A percentile compares a stretch with the other conserved stretches of the same genome.
These are phyloP conservation scores for Limnomonas spitsbergensis DNA, from an alignment of 139 green algal genomes.

Conservation along the genomic window DNA sequence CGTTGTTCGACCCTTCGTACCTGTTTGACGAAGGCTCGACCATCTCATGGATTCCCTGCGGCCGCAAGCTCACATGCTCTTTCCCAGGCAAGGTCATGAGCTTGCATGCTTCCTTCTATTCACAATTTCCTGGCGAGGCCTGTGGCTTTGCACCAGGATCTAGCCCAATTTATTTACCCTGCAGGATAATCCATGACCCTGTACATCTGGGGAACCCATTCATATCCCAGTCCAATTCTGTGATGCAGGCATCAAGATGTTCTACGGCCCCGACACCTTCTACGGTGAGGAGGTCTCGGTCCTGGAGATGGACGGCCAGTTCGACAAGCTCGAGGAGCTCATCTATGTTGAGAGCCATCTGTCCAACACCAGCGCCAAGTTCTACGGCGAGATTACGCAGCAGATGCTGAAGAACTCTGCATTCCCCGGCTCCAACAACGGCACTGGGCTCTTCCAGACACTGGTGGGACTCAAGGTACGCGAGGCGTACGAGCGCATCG, in stretches of 20 bases:
- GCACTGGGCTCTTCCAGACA: conserved; percentile 98
- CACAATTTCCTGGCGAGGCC: conserved; percentile 26
- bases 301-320: conserved; percentile 97
- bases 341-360: conserved; percentile 99
- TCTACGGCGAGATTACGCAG: conserved; percentile 99
- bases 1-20: conserved; percentile 88
- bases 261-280: conserved; percentile 93
- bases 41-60: conserved; percentile 99
- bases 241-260: conserved; percentile 78
- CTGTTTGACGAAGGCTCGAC: conserved; percentile 99
- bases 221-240: background rate
- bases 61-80: conserved; percentile 98
- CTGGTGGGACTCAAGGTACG: conserved; percentile 93
- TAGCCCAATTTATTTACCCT: too few relatives aligned
- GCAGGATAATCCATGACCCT: too few relatives aligned
- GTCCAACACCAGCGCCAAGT: conserved; percentile 95
- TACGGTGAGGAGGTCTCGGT: conserved; percentile 79
- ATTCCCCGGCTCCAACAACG: conserved; percentile 98
- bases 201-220: too few relatives aligned
- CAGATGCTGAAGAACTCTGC: conserved; percentile 98
- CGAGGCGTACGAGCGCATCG: conserved; percentile 94
- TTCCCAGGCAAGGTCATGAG: conserved; percentile 75
- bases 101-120: too few relatives aligned
- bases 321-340: conserved; percentile 99
- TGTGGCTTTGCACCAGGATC: background rate